Conservation (phyloP, 352 stramenopile genomes). For the Phytophthora litchii region DNA sequence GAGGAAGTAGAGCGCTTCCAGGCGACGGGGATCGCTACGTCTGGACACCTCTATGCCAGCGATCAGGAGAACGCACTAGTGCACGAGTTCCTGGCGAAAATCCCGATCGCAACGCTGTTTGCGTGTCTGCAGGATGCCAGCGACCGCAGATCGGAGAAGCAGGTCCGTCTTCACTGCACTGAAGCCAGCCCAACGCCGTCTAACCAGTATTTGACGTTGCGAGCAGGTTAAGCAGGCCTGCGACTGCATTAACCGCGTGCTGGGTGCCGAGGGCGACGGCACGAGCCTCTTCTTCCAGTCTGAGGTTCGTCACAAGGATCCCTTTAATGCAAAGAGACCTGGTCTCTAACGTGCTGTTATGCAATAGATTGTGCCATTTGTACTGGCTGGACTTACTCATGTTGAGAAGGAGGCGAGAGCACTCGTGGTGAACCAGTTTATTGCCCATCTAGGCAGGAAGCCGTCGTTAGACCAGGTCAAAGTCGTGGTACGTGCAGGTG, state of each 20-base stretch:
- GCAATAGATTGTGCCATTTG: conserved; percentile 71
- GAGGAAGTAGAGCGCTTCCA: conserved; percentile 70
- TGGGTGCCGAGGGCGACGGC: conserved; percentile 56
- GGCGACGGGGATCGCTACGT: conserved; percentile 59
- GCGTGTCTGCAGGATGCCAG: conserved; percentile 80
- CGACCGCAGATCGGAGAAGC: conserved; percentile 57
- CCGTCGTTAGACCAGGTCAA: conserved; percentile 54
- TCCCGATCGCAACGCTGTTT: conserved; percentile 74
- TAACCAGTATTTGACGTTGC: conserved; percentile 1
- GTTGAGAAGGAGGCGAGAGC: conserved; percentile 59
- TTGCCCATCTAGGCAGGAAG: conserved; percentile 60
- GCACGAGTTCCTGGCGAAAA: conserved; percentile 64
- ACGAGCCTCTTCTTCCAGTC: conserved; percentile 71
- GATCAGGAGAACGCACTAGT: conserved; percentile 61
- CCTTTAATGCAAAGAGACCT: conserved; percentile 6
- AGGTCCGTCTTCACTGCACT: conserved; percentile 41
- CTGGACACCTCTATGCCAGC: conserved; percentile 41
- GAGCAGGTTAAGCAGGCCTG: conserved; percentile 74
- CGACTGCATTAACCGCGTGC: conserved; percentile 77
- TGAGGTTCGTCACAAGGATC: conserved; percentile 43
- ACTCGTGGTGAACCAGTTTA: conserved; percentile 78
- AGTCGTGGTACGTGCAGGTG: conserved; percentile 46
- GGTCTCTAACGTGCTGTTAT: conserved; percentile 1
- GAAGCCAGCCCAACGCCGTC: not conserved
- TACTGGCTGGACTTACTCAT: conserved; percentile 71